phyloP scores from a whole-genome alignment of 805 yeast species.

The Pichia rugopelliculosa region DNA sequence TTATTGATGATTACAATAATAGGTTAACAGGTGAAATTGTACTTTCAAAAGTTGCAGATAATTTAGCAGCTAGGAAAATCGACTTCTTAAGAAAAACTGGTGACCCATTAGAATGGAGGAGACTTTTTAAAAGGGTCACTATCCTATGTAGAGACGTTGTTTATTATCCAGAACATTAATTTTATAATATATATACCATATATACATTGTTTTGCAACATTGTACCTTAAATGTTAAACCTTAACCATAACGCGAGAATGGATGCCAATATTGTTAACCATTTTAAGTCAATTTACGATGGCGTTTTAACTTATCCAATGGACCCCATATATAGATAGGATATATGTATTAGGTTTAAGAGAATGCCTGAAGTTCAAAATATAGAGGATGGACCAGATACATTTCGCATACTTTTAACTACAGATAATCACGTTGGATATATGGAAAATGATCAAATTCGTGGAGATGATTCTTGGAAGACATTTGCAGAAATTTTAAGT shows the following conservation, averaged over 20 bases:
- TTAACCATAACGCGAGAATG: background rate
- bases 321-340: no score
- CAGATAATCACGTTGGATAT: slow-evolving; percentile 96
- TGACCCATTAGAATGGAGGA: slow-evolving; percentile 71
- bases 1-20: slow-evolving; percentile 39
- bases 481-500: slow-evolving; percentile 76
- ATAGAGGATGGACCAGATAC: slow-evolving; percentile 56
- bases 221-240: background rate
- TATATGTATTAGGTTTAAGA: background rate
- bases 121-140: slow-evolving; percentile 51
- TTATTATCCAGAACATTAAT: slow-evolving; percentile 19
- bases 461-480: slow-evolving; percentile 83
- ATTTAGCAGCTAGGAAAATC: slow-evolving; percentile 37
- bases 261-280: no score
- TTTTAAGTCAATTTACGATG: no score
- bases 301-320: no score
- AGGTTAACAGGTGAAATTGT: slow-evolving; percentile 41
- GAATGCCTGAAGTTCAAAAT: slow-evolving; percentile 34
- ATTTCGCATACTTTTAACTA: slow-evolving; percentile 70
- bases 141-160: slow-evolving; percentile 52
- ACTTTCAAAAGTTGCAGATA: slow-evolving; percentile 33
- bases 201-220: no score
- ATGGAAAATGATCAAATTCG: slow-evolving; percentile 83
- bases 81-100: slow-evolving; percentile 51
- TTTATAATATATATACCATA: no score